Percentiles rank a stretch among this genome's conserved stretches.
Evolutionary conservation across 148 eudicot genomes (phyloP).

Genomic region (Oxyria digyna): DNA sequence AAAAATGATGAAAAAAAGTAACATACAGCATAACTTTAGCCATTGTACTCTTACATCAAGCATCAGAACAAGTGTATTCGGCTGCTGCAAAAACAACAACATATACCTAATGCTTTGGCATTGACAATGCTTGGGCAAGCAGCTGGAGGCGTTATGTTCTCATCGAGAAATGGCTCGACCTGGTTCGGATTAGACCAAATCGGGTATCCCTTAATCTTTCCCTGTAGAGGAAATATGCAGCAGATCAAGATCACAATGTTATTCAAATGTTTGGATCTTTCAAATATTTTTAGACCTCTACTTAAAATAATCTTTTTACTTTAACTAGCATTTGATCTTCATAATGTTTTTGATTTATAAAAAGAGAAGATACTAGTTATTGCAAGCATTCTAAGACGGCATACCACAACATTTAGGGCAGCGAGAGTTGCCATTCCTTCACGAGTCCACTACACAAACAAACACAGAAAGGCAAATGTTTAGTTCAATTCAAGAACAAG

Average conservation of each 20-base stretch:
- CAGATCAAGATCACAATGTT: not conserved
- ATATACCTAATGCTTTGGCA: constrained; percentile 58
- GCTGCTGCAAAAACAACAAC: not conserved
- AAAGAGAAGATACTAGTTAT: not conserved
- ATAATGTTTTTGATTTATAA: not conserved
- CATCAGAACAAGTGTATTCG: not conserved
- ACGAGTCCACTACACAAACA: constrained; percentile 83
- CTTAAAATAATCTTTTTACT: too few relatives aligned
- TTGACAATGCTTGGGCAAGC: constrained; percentile 98
- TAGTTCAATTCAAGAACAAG: too few relatives aligned
- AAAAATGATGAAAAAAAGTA: not conserved
- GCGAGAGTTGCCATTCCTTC: constrained; percentile 99
- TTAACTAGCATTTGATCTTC: not conserved
- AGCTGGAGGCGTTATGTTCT: constrained; percentile 71
- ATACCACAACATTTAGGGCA: constrained; percentile 94
- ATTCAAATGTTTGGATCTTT: too few relatives aligned
- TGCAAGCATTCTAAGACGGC: not conserved
- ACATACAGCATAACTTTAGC: not conserved
- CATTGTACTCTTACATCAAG: not conserved
- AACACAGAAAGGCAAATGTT: not conserved
- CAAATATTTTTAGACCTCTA: too few relatives aligned
- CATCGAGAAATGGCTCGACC: constrained; percentile 61
- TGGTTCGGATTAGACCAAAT: constrained; percentile 69
- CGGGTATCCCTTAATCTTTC: constrained; percentile 88
- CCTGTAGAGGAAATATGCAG: constrained; percentile 23